phyloP scores from a whole-genome alignment of 163 green algal genomes.

The Trebouxiophyceae sp. region DNA sequence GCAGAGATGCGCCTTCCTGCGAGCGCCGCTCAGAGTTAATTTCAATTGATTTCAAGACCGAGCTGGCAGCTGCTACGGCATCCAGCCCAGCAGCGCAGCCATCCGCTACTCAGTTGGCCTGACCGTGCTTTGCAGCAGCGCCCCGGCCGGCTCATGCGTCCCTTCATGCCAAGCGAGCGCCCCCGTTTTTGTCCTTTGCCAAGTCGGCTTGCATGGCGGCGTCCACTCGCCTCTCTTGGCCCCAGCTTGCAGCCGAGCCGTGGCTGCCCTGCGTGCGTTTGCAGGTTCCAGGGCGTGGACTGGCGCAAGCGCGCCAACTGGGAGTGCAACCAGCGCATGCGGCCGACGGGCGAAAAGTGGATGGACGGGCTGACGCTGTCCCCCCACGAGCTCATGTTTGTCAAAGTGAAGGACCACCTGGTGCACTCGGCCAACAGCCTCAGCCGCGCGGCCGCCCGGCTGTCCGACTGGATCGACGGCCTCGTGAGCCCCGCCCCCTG shows the following conservation, averaged over 20 bases:
- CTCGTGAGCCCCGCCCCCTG: no score
- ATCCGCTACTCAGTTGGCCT: no score
- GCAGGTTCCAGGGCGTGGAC: slow-evolving; percentile 40
- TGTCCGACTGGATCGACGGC: slow-evolving; percentile 22
- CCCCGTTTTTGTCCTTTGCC: no score
- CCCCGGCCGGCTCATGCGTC: no score
- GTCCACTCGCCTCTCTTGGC: background rate
- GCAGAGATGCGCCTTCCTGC: no score
- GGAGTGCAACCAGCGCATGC: slow-evolving; percentile 41
- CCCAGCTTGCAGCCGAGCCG: background rate
- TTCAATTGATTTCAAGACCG: no score
- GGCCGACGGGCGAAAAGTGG: slow-evolving; percentile 30
- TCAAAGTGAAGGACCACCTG: slow-evolving; percentile 36
- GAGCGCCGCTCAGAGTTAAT: no score
- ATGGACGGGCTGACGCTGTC: slow-evolving; percentile 31
- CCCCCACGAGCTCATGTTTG: slow-evolving; percentile 37
- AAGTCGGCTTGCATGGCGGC: background rate
- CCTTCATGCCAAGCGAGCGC: no score
- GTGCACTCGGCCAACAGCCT: slow-evolving; percentile 12
- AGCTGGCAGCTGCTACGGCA: no score
- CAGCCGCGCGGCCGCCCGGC: slow-evolving; percentile 11
- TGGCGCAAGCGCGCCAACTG: slow-evolving; percentile 34
- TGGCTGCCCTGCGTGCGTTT: background rate
- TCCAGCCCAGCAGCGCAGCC: no score
- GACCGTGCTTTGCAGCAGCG: no score